A percentile compares a stretch with the other conserved stretches of the same genome.
Evolutionary conservation across 2,329 filamentous ascomycete species (phyloP).

Genomic region (Chaetomium sp.): DNA sequence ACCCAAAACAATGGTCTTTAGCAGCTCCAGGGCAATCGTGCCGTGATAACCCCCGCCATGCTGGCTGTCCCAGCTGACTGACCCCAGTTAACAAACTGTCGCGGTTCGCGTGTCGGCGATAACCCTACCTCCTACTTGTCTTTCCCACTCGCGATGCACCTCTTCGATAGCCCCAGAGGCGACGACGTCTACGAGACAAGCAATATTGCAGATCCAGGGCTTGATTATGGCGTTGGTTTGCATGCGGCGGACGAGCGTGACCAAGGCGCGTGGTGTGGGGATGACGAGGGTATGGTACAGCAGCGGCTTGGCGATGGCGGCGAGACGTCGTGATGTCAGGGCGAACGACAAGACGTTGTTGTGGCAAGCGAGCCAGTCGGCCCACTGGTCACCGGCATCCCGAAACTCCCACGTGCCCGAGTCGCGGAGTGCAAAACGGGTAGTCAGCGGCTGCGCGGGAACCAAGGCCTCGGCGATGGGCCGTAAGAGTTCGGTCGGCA

Average conservation of each 20-base stretch:
- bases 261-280: constrained; percentile 29
- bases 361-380: constrained; percentile 33
- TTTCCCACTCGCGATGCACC: constrained; percentile 29
- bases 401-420: constrained; percentile 35
- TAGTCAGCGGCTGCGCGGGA: constrained; percentile 32
- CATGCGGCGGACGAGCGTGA: constrained; percentile 32
- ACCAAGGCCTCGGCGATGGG: constrained; percentile 35
- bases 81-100: constrained; percentile 25
- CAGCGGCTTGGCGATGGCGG: constrained; percentile 33
- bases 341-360: constrained; percentile 32
- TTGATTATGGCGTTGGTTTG: constrained; percentile 28
- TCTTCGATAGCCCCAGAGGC: constrained; percentile 25
- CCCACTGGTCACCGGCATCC: constrained; percentile 35
- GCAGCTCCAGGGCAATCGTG: constrained; percentile 30
- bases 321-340: constrained; percentile 34
- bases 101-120: constrained; percentile 5
- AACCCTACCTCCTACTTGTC: constrained; percentile 31
- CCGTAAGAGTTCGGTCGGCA: constrained; percentile 36
- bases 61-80: constrained; percentile 25
- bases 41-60: neutral
- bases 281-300: constrained; percentile 37
- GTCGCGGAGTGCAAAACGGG: constrained; percentile 35
- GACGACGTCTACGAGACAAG: constrained; percentile 34
- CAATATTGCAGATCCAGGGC: constrained; percentile 34
- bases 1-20: constrained; percentile 30